Evolutionary conservation across 139 green algal genomes (phyloP).

Genomic region (Chlorella ohadii): DNA sequence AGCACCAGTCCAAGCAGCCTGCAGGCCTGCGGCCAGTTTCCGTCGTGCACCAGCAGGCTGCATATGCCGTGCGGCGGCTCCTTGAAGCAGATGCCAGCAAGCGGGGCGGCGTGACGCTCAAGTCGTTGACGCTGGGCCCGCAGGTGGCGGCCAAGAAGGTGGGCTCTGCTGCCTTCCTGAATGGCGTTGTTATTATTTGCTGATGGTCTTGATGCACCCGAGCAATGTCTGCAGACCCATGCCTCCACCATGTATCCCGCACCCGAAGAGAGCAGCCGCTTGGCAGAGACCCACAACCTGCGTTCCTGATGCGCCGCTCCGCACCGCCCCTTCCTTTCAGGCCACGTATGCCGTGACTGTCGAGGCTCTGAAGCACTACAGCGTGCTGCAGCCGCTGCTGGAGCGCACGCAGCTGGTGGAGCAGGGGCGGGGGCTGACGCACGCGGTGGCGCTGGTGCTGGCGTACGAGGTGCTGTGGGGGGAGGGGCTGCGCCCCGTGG

Average conservation of each 20-base stretch:
- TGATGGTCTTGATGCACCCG: too few relatives aligned
- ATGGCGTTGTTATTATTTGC: too few relatives aligned
- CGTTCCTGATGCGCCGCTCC: too few relatives aligned
- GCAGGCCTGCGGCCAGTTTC: conserved; percentile 70
- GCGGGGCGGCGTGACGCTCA: conserved; percentile 54
- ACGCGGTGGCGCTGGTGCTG: conserved; percentile 60
- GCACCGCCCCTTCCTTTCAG: too few relatives aligned
- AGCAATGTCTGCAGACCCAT: too few relatives aligned
- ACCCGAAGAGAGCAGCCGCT: too few relatives aligned
- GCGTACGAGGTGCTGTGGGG: conserved; percentile 84
- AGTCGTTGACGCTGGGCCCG: conserved; percentile 81
- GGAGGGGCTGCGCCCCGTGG: conserved; percentile 56
- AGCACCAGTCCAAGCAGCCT: not conserved
- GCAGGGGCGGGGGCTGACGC: conserved; percentile 29
- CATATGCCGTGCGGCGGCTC: conserved; percentile 52
- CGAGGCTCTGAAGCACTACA: conserved; percentile 82
- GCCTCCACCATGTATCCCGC: too few relatives aligned
- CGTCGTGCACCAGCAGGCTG: conserved; percentile 62
- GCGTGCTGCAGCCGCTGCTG: conserved; percentile 69
- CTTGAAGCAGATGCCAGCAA: conserved; percentile 47
- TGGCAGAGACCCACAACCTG: too few relatives aligned
- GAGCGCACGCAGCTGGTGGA: conserved; percentile 49
- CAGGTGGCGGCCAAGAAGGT: conserved; percentile 81
- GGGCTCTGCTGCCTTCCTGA: too few relatives aligned
- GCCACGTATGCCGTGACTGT: conserved; percentile 90